A percentile compares a stretch with the other conserved stretches of the same genome.
phyloP scores from a whole-genome alignment of 768 basidiomycete species.

The Chalciporus piperatus region DNA sequence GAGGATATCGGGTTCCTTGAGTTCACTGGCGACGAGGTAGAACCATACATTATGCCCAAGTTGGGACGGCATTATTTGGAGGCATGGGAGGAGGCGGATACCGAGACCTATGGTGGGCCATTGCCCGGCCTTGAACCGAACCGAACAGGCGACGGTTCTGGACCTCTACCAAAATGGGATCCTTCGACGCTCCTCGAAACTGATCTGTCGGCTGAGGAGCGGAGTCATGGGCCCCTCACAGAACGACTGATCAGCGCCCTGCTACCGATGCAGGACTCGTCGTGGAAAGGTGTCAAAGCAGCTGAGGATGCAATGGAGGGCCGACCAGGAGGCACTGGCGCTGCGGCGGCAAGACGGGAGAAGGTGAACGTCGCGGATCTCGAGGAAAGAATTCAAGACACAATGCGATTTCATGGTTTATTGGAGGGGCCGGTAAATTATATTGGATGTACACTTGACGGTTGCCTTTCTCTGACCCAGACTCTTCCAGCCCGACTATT shows the following conservation, averaged over 20 bases:
- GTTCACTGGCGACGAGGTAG: slow-evolving; percentile 86
- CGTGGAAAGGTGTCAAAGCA: slow-evolving; percentile 78
- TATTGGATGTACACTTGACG: slow-evolving; percentile 6
- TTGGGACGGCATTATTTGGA: slow-evolving; percentile 85
- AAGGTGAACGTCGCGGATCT: slow-evolving; percentile 77
- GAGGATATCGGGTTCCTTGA: slow-evolving; percentile 95
- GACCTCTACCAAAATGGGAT: slow-evolving; percentile 69
- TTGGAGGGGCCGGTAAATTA: slow-evolving; percentile 65
- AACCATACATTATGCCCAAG: slow-evolving; percentile 82
- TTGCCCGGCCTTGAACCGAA: slow-evolving; percentile 40
- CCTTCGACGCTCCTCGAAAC: slow-evolving; percentile 75
- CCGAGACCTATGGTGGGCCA: slow-evolving; percentile 42
- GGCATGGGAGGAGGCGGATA: slow-evolving; percentile 92
- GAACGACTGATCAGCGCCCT: slow-evolving; percentile 79
- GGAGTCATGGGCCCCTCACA: slow-evolving; percentile 83
- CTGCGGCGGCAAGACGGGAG: slow-evolving; percentile 71
- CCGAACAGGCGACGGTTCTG: slow-evolving; percentile 29
- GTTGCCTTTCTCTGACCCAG: slow-evolving; percentile 19
- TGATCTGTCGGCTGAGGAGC: slow-evolving; percentile 68
- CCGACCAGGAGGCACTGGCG: slow-evolving; percentile 74
- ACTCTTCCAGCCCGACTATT: slow-evolving; percentile 60
- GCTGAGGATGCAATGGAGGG: slow-evolving; percentile 85
- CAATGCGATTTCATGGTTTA: slow-evolving; percentile 73
- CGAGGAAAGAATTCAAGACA: slow-evolving; percentile 72
- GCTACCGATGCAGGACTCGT: slow-evolving; percentile 64